Evolutionary conservation across 495 filamentous ascomycete genomes (phyloP).

Genomic region (Lophiotrema nucula): DNA sequence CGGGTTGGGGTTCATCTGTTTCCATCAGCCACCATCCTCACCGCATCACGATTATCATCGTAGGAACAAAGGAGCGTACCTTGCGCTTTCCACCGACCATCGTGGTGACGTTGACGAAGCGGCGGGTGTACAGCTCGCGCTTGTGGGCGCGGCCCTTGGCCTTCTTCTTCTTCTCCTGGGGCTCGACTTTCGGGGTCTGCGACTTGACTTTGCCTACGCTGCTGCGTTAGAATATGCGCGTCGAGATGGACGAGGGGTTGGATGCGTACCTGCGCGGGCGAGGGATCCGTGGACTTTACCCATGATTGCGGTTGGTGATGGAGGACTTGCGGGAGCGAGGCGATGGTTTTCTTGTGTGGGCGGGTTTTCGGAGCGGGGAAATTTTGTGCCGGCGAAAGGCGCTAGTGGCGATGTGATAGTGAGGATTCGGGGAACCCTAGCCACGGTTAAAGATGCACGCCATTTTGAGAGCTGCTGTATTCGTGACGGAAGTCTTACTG

Average conservation of each 20-base stretch:
- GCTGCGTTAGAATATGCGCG: background rate
- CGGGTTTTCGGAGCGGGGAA: too few relatives aligned
- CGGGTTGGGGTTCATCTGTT: slow-evolving; percentile 65
- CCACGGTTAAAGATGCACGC: too few relatives aligned
- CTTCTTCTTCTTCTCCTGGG: slow-evolving; percentile 86
- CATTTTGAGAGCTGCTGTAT: too few relatives aligned
- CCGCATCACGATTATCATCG: background rate
- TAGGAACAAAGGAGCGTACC: slow-evolving; percentile 52
- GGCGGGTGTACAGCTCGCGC: slow-evolving; percentile 92
- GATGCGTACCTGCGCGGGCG: slow-evolving; percentile 73
- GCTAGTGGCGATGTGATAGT: too few relatives aligned
- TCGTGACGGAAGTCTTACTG: too few relatives aligned
- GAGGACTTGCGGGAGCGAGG: too few relatives aligned
- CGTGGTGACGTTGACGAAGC: slow-evolving; percentile 99
- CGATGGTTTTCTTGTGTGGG: too few relatives aligned
- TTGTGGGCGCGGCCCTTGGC: slow-evolving; percentile 99
- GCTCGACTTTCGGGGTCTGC: slow-evolving; percentile 89
- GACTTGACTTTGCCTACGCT: slow-evolving; percentile 76
- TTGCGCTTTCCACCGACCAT: slow-evolving; percentile 99
- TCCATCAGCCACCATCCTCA: background rate
- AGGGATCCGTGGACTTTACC: slow-evolving; percentile 90
- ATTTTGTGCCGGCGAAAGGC: too few relatives aligned
- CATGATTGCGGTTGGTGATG: slow-evolving; percentile 60
- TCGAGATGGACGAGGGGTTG: too few relatives aligned
- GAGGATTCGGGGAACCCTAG: too few relatives aligned